Conservation (phyloP, 2,329 filamentous ascomycete species). For the Xylariaceae sp. region DNA sequence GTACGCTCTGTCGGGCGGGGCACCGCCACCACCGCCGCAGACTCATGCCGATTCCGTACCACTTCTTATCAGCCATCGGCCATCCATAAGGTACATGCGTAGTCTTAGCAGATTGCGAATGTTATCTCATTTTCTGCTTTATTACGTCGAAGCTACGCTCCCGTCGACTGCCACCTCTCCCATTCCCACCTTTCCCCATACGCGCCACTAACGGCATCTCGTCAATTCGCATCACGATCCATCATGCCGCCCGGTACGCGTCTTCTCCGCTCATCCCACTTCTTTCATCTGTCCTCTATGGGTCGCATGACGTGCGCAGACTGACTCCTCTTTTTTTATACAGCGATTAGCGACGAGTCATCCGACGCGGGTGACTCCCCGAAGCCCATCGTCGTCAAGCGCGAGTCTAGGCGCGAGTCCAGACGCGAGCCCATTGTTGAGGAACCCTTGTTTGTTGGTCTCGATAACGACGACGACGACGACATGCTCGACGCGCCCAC, state of each 20-base stretch:
- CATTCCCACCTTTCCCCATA: neutral
- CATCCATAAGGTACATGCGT: neutral
- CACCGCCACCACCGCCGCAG: neutral
- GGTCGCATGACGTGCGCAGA: slow-evolving; percentile 1
- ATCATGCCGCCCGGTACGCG: slow-evolving; percentile 24
- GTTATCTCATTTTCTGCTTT: neutral
- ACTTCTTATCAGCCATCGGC: neutral
- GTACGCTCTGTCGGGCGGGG: neutral
- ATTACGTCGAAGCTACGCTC: neutral
- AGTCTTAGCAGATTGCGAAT: neutral
- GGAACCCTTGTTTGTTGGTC: neutral
- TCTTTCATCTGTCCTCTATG: neutral
- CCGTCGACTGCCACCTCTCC: neutral
- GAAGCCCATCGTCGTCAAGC: slow-evolving; percentile 15
- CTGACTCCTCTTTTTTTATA: slow-evolving; percentile 12
- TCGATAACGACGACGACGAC: slow-evolving; percentile 24
- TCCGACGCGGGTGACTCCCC: slow-evolving; percentile 33
- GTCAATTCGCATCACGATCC: neutral
- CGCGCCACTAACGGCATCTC: slow-evolving; percentile 3
- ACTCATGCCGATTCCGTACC: neutral
- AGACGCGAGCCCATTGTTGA: slow-evolving; percentile 14
- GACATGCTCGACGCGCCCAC: slow-evolving; percentile 21
- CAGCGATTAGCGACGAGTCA: slow-evolving; percentile 39
- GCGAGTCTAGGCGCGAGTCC: neutral
- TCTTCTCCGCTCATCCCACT: neutral